Conservation (phyloP, 768 basidiomycete genomes). For the Postia placenta region DNA sequence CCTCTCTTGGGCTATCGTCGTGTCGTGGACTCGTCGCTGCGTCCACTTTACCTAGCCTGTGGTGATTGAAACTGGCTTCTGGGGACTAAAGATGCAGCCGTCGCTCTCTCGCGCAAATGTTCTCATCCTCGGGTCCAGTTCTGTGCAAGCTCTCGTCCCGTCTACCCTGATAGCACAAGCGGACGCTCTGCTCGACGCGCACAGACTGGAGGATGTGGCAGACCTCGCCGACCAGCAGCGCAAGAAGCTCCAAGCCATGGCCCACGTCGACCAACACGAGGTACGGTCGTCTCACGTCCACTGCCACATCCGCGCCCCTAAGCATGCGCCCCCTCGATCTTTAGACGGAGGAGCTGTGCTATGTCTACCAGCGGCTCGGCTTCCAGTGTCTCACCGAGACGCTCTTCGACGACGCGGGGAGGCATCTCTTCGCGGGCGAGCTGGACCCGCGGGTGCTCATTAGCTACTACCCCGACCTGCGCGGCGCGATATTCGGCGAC, state of each 20-base stretch:
- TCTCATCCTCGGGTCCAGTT: conserved; percentile 55
- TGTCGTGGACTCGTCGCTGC: no score
- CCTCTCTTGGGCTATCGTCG: no score
- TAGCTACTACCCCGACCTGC: conserved; percentile 74
- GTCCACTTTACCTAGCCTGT: no score
- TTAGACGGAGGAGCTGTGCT: conserved; percentile 64
- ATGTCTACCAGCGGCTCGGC: conserved; percentile 78
- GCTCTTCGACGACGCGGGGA: conserved; percentile 77
- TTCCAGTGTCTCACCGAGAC: conserved; percentile 76
- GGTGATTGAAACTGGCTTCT: no score
- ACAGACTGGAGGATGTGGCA: conserved; percentile 58
- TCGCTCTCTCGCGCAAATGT: conserved; percentile 60
- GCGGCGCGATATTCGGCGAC: conserved; percentile 51
- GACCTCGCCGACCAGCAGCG: conserved; percentile 55
- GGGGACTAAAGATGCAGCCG: no score
- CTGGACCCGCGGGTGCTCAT: conserved; percentile 81
- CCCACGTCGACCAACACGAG: conserved; percentile 51
- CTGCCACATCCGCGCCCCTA: not conserved
- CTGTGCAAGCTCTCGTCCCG: conserved; percentile 60
- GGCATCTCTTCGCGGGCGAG: conserved; percentile 69
- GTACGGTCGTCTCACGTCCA: conserved; percentile 23
- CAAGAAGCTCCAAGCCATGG: conserved; percentile 47
- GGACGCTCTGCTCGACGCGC: conserved; percentile 60
- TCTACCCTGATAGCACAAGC: conserved; percentile 69
- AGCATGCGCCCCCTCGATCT: no score